phyloP scores from a whole-genome alignment of 148 eudicot genomes.

The Rhododendron simsii region DNA sequence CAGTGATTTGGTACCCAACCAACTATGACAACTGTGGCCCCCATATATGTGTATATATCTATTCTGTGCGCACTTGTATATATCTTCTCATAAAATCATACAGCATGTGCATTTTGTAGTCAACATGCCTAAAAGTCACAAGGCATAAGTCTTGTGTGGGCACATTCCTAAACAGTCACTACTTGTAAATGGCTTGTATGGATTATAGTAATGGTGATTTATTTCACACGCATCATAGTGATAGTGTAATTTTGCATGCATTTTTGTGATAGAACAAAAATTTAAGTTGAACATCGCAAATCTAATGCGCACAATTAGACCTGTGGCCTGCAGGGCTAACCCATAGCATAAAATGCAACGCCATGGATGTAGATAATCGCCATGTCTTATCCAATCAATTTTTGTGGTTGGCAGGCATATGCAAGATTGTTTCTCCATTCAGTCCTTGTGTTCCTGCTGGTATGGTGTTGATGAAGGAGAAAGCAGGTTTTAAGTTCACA shows the following conservation, averaged over 20 bases:
- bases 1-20: neutral
- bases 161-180: neutral
- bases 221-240: neutral
- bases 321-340: neutral
- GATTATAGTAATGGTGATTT: neutral
- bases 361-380: neutral
- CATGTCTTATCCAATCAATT: neutral
- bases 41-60: neutral
- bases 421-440: slow-evolving; percentile 90
- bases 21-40: neutral
- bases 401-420: slow-evolving; percentile 55
- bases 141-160: neutral
- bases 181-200: neutral
- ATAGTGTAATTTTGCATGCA: neutral
- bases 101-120: neutral
- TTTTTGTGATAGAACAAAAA: neutral
- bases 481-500: slow-evolving; percentile 82
- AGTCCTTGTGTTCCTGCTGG: slow-evolving; percentile 95
- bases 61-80: neutral
- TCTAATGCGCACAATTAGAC: neutral
- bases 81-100: neutral
- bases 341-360: neutral
- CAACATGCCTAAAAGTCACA: neutral
- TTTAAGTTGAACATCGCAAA: neutral
- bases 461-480: slow-evolving; percentile 82